Conservation (phyloP, 345 rosid genomes). For the Punica granatum region DNA sequence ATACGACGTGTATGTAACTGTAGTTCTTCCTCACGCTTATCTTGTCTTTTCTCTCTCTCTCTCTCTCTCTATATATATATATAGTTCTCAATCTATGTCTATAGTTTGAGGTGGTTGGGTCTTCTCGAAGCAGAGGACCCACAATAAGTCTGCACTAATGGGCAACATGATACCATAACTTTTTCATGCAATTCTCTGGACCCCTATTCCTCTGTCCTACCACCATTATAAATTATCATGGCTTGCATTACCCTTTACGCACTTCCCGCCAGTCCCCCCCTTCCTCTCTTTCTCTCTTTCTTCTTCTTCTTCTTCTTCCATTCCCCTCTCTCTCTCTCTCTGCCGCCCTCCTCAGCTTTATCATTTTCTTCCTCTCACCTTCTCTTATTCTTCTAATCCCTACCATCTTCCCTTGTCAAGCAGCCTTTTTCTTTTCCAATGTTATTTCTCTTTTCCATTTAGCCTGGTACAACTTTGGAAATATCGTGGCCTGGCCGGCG, state of each 20-base stretch:
- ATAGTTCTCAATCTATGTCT: no score
- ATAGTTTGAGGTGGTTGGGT: conserved; percentile 49
- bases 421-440: neutral
- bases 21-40: no score
- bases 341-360: neutral
- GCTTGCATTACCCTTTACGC: conserved; percentile 53
- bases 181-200: conserved; percentile 39
- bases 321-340: neutral
- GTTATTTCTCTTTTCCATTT: neutral
- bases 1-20: no score
- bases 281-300: neutral
- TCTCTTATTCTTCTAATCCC: neutral
- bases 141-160: conserved; percentile 35
- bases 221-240: conserved; percentile 70
- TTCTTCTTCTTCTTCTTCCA: neutral
- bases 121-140: conserved; percentile 33
- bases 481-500: neutral
- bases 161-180: conserved; percentile 23
- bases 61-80: no score
- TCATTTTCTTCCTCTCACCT: neutral
- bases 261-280: conserved; percentile 15
- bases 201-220: conserved; percentile 24
- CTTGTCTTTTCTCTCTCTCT: conserved; percentile 1
- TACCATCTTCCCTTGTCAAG: neutral
- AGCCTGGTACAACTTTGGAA: neutral